phyloP scores from a whole-genome alignment of 208 protist species.

The Trichomonas gallinae region DNA sequence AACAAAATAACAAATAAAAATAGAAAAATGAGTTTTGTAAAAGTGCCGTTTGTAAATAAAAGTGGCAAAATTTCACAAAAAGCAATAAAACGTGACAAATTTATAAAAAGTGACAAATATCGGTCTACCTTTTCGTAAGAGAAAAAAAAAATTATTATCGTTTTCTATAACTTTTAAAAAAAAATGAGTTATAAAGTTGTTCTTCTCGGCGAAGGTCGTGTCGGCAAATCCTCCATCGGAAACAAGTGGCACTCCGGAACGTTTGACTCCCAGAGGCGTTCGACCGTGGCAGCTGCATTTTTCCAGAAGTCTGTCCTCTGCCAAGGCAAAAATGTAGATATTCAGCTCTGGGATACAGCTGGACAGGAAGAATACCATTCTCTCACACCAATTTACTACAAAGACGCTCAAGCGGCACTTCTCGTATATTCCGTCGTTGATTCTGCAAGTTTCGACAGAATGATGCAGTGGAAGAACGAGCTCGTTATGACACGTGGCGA shows the following conservation, averaged over 20 bases:
- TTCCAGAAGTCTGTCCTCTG: background rate
- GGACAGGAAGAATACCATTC: slow-evolving; percentile 11
- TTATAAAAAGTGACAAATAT: no score
- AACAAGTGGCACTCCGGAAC: background rate
- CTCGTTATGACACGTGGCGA: background rate
- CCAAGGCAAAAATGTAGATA: background rate
- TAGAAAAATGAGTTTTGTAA: no score
- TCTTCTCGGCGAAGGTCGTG: slow-evolving; percentile 6
- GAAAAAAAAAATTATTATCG: no score
- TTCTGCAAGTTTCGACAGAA: background rate
- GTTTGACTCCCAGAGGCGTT: background rate
- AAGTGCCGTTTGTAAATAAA: no score
- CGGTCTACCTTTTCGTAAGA: no score
- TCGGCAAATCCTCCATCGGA: slow-evolving; percentile 8
- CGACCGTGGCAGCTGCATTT: background rate
- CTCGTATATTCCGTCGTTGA: background rate
- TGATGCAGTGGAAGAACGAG: background rate
- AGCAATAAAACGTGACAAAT: no score
- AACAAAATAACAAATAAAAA: no score
- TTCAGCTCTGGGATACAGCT: slow-evolving; percentile 5
- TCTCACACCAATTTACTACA: slow-evolving; percentile 1
- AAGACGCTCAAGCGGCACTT: background rate
- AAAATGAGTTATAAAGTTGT: background rate
- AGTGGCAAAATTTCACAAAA: no score
- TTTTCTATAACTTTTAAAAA: no score